Evolutionary conservation across 2,329 filamentous ascomycete genomes (phyloP).

Genomic region (Sclerotinia minor): DNA sequence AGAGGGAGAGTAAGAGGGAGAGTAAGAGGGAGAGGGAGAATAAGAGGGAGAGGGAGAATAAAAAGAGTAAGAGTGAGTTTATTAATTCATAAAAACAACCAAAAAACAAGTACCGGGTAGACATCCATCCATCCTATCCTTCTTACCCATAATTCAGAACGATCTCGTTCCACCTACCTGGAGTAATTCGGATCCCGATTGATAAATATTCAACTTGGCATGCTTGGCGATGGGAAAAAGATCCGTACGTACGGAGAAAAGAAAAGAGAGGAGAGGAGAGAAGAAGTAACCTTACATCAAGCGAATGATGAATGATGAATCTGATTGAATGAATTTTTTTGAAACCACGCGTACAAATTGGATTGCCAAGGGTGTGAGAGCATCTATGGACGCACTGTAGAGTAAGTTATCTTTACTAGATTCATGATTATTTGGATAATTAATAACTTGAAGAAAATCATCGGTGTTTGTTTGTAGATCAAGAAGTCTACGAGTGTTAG

Average conservation of each 20-base stretch:
- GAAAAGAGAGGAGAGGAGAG: no score
- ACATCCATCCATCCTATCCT: neutral
- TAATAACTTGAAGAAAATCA: no score
- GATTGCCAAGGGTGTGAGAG: constrained; percentile 2
- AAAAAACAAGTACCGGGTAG: neutral
- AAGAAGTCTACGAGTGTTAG: no score
- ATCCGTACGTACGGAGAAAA: neutral
- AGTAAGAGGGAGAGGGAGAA: no score
- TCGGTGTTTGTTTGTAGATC: no score
- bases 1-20: no score
- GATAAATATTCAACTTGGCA: neutral
- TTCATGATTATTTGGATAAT: neutral
- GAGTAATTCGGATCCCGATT: neutral
- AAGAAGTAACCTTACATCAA: no score
- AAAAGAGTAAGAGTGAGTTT: neutral
- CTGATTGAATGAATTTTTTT: neutral
- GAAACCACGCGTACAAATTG: constrained; percentile 7
- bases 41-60: no score
- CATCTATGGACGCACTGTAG: no score
- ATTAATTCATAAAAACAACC: neutral
- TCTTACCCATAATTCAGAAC: no score
- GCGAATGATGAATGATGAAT: no score
- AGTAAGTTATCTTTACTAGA: neutral
- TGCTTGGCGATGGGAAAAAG: constrained; percentile 2
- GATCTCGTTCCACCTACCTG: no score